phyloP scores from a whole-genome alignment of 306 rosid species.

The Citrullus mucosospermus region DNA sequence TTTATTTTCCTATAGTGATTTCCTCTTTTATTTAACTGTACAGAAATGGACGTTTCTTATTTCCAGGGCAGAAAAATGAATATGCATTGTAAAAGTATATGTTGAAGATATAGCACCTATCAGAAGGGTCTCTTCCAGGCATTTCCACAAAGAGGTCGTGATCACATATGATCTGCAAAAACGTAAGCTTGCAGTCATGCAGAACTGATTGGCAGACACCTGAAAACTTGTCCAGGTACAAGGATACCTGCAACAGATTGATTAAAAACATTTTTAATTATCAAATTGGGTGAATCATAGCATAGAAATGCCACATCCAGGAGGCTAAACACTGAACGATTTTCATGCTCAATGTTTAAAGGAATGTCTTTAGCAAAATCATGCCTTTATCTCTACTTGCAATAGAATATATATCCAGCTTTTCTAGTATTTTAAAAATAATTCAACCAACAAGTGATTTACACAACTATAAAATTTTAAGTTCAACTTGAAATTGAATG shows the following conservation, averaged over 20 bases:
- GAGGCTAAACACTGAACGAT: background rate
- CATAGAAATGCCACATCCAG: background rate
- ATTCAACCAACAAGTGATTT: background rate
- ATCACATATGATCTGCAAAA: conserved; percentile 82
- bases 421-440: background rate
- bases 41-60: background rate
- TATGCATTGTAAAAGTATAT: background rate
- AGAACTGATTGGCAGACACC: conserved; percentile 90
- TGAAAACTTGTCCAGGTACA: conserved; percentile 91
- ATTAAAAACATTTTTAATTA: background rate
- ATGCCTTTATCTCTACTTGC: background rate
- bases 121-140: conserved; percentile 99
- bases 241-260: conserved; percentile 61
- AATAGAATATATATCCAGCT: background rate
- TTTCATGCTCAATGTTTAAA: background rate
- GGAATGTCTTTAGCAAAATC: background rate
- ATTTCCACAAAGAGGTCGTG: conserved; percentile 98
- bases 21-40: background rate
- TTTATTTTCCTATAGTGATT: background rate
- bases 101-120: conserved; percentile 40
- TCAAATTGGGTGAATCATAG: background rate
- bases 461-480: background rate
- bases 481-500: background rate
- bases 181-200: conserved; percentile 94
- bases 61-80: background rate